Conservation (phyloP, 2,329 filamentous ascomycete genomes). For the Aulographum hederae region DNA sequence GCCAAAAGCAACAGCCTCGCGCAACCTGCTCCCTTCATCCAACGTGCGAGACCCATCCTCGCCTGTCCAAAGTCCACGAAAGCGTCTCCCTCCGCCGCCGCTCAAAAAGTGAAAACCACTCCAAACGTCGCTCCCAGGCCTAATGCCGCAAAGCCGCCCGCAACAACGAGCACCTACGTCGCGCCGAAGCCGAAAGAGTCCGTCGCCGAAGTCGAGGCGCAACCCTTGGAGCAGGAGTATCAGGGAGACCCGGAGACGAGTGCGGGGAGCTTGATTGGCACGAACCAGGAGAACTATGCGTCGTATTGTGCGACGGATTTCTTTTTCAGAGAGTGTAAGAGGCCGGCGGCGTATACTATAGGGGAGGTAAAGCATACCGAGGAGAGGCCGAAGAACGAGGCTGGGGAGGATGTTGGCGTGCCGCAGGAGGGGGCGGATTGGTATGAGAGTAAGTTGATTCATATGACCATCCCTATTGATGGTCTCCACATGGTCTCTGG, state of each 20-base stretch:
- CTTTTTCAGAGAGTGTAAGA: constrained; percentile 58
- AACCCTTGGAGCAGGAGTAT: no score
- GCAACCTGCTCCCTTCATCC: not conserved
- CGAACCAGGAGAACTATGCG: constrained; percentile 62
- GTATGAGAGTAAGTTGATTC: constrained; percentile 42
- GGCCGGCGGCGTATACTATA: constrained; percentile 59
- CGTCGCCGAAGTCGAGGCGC: no score
- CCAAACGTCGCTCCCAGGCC: not conserved
- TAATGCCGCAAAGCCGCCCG: not conserved
- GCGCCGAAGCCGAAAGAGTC: no score
- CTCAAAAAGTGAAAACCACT: no score
- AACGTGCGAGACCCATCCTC: not conserved
- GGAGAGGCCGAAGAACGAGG: constrained; percentile 49
- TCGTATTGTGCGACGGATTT: constrained; percentile 64
- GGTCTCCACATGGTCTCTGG: not conserved
- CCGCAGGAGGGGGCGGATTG: constrained; percentile 64
- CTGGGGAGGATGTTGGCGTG: constrained; percentile 71
- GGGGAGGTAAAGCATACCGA: constrained; percentile 46
- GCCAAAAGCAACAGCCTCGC: no score
- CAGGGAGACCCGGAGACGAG: no score
- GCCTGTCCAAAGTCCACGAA: not conserved
- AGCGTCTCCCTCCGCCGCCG: not conserved
- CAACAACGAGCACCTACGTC: constrained; percentile 9
- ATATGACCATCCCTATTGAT: not conserved
- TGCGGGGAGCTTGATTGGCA: no score